phyloP scores from a whole-genome alignment of 768 basidiomycete genomes.

The Thelephora ganbajun region DNA sequence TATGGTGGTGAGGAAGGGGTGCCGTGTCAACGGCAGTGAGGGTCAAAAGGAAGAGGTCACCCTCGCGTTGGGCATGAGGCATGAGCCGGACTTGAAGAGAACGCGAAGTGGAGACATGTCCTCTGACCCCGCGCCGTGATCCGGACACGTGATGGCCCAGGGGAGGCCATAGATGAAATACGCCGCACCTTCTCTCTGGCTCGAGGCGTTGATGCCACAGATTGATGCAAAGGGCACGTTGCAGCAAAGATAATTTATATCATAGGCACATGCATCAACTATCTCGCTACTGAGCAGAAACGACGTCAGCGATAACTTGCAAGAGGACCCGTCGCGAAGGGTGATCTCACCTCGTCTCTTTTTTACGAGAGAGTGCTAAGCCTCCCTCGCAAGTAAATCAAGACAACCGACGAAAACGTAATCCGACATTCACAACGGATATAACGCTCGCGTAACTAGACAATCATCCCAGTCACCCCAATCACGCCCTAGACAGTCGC shows the following conservation, averaged over 20 bases:
- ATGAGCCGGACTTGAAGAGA: conserved; percentile 3
- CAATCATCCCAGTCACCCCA: no score
- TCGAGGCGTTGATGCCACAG: conserved; percentile 1
- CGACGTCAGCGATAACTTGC: no score
- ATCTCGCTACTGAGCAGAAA: not conserved
- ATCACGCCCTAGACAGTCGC: no score
- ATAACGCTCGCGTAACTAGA: no score
- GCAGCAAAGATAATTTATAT: not conserved
- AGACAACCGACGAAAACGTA: no score
- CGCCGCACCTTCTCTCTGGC: conserved; percentile 4
- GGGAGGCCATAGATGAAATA: conserved; percentile 3
- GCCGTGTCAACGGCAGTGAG: conserved; percentile 6
- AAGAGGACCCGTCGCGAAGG: no score
- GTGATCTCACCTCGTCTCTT: no score
- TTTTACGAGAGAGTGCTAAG: no score
- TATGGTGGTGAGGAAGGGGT: not conserved
- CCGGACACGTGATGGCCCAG: conserved; percentile 9
- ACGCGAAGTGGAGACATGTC: conserved; percentile 5
- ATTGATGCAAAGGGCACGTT: conserved; percentile 8
- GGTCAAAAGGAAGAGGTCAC: conserved; percentile 13
- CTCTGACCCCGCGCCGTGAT: conserved; percentile 10
- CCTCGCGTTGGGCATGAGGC: conserved; percentile 11
- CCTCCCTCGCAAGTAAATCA: no score
- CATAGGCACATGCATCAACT: no score
- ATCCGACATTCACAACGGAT: no score